A percentile compares a stretch with the other conserved stretches of the same genome.
Evolutionary conservation across 345 rosid genomes (phyloP).

Genomic region (Ailanthus altissimus): DNA sequence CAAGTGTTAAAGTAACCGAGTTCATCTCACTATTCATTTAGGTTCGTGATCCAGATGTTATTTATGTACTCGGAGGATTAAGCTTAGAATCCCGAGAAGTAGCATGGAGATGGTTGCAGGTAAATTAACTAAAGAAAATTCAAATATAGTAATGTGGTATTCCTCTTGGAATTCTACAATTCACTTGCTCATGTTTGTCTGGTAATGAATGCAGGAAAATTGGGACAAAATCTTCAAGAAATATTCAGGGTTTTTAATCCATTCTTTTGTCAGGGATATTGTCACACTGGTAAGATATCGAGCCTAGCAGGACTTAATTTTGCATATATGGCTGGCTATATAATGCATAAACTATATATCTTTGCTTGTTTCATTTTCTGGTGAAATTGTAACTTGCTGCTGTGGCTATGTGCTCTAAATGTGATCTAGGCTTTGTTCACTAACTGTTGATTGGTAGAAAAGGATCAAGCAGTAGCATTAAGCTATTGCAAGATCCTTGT

Average conservation of each 20-base stretch:
- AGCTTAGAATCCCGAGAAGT: slow-evolving; percentile 37
- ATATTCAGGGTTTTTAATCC: slow-evolving; percentile 34
- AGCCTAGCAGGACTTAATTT: neutral
- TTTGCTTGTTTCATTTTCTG: too few relatives aligned
- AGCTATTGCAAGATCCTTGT: too few relatives aligned
- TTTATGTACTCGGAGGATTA: slow-evolving; percentile 31
- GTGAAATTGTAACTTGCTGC: too few relatives aligned
- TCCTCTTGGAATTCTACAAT: neutral
- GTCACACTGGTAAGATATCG: slow-evolving; percentile 38
- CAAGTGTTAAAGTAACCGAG: neutral
- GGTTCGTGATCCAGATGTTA: slow-evolving; percentile 38
- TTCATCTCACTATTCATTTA: slow-evolving; percentile 8
- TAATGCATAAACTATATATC: too few relatives aligned
- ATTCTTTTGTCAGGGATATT: slow-evolving; percentile 27
- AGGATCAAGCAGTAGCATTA: too few relatives aligned
- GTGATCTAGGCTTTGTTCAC: too few relatives aligned
- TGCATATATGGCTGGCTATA: too few relatives aligned
- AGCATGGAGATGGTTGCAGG: slow-evolving; percentile 48
- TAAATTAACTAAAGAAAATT: neutral
- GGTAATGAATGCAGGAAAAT: slow-evolving; percentile 40
- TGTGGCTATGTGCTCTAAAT: too few relatives aligned
- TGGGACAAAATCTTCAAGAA: slow-evolving; percentile 39
- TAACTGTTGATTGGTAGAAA: too few relatives aligned
- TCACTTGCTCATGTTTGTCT: neutral
- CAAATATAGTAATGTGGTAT: neutral